A percentile compares a stretch with the other conserved stretches of the same genome.
These are phyloP conservation scores for Pneumocystis oryctolagi DNA, from an alignment of 1,139 yeast species.

Conservation along the genomic window DNA sequence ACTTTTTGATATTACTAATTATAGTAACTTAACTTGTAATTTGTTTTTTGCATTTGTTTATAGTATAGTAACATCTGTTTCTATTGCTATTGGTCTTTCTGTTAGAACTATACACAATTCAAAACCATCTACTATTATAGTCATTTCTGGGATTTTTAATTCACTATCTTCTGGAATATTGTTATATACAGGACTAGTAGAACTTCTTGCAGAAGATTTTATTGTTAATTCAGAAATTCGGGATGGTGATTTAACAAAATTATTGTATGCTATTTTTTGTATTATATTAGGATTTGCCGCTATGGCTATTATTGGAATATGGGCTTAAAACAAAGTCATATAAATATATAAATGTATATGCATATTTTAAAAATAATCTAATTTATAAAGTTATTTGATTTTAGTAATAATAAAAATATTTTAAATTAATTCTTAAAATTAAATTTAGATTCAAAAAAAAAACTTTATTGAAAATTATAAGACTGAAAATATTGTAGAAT, in stretches of 20 bases:
- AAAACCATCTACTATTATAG: conserved; percentile 41
- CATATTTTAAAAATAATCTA: not conserved
- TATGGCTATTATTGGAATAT: conserved; percentile 73
- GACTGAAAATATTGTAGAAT: no score
- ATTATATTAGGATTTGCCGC: conserved; percentile 49
- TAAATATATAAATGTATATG: not conserved
- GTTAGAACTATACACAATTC: conserved; percentile 50
- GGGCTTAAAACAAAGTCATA: conserved; percentile 41
- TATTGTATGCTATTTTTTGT: conserved; percentile 25
- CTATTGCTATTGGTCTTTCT: conserved; percentile 74
- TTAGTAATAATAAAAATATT: not conserved
- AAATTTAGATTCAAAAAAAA: not conserved
- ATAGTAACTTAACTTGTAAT: conserved; percentile 31
- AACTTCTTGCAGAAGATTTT: conserved; percentile 74
- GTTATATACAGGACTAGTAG: conserved; percentile 68
- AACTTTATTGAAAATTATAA: no score
- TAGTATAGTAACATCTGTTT: conserved; percentile 58
- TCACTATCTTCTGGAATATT: conserved; percentile 73
- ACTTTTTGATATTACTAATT: conserved; percentile 57
- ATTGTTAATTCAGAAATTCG: conserved; percentile 43
- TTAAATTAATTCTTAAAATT: no score
- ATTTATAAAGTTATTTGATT: not conserved
- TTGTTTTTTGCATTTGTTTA: conserved; percentile 45
- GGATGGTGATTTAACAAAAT: conserved; percentile 18
- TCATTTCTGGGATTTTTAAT: conserved; percentile 66